Conservation (phyloP, 169 alveolate species). For the Cryptosporidium viatorum region DNA sequence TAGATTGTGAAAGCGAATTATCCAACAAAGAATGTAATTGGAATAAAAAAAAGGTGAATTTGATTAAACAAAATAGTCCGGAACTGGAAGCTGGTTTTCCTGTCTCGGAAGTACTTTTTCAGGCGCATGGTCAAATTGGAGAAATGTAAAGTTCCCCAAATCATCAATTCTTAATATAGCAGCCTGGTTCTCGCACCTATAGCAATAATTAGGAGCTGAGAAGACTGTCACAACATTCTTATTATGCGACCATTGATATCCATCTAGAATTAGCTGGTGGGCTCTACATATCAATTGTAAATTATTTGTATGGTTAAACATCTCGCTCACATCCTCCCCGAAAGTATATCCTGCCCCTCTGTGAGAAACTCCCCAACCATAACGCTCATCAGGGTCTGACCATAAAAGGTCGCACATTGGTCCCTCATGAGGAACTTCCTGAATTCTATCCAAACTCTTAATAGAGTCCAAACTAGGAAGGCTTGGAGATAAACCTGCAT, state of each 20-base stretch:
- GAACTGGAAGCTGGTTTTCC: conserved; percentile 64
- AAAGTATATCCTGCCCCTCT: conserved; percentile 99
- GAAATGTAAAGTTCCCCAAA: conserved; percentile 79
- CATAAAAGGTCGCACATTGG: conserved; percentile 99
- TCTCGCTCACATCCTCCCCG: conserved; percentile 96
- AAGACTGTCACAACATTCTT: conserved; percentile 95
- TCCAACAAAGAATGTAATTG: background rate
- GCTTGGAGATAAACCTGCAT: conserved; percentile 98
- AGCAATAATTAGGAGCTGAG: conserved; percentile 99
- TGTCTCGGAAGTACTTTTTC: conserved; percentile 75
- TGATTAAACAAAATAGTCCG: conserved; percentile 56
- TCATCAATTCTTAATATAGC: conserved; percentile 98
- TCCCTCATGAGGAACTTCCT: conserved; percentile 99
- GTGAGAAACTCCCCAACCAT: conserved; percentile 98
- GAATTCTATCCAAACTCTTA: conserved; percentile 88
- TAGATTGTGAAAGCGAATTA: background rate
- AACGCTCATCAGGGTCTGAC: conserved; percentile 99
- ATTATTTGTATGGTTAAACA: conserved; percentile 94
- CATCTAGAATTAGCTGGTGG: conserved; percentile 99
- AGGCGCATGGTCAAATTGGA: conserved; percentile 82
- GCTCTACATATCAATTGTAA: conserved; percentile 97
- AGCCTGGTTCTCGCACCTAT: conserved; percentile 98
- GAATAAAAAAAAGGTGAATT: background rate
- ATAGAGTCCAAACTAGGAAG: conserved; percentile 93
- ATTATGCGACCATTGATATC: conserved; percentile 96